Percentiles rank a stretch among this genome's conserved stretches.
These are phyloP conservation scores for Kwoniella botswanensis DNA, from an alignment of 768 basidiomycete species.

Conservation along the genomic window DNA sequence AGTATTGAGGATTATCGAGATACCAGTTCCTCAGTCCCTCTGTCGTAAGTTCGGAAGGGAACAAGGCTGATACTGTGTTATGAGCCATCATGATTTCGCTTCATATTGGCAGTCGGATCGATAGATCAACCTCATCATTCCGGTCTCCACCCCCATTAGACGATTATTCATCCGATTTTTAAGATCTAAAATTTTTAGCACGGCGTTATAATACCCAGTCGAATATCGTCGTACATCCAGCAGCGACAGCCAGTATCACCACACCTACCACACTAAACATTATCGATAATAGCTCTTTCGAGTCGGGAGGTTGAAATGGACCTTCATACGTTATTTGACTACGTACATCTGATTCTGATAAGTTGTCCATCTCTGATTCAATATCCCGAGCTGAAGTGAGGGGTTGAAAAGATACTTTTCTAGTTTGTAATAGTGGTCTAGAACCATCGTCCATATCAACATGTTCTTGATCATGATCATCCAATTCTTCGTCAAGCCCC, in stretches of 20 bases:
- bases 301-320: constrained; percentile 42
- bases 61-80: too few relatives aligned
- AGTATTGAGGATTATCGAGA: too few relatives aligned
- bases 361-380: constrained; percentile 6
- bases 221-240: constrained; percentile 51
- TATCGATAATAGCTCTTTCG: constrained; percentile 40
- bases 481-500: background rate
- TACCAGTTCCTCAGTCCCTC: too few relatives aligned
- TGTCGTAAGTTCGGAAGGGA: too few relatives aligned
- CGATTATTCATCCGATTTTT: too few relatives aligned
- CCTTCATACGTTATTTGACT: constrained; percentile 27
- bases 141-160: too few relatives aligned
- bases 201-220: constrained; percentile 47
- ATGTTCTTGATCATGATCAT: constrained; percentile 10
- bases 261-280: constrained; percentile 35
- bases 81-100: too few relatives aligned
- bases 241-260: constrained; percentile 38
- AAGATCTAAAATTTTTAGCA: too few relatives aligned
- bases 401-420: constrained; percentile 1
- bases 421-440: background rate
- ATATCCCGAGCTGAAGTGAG: constrained; percentile 5
- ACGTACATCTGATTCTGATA: background rate
- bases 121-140: too few relatives aligned
- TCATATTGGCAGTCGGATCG: too few relatives aligned
- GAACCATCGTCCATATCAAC: background rate